Evolutionary conservation across 768 basidiomycete species (phyloP).

Genomic region (Macrolepiota dolichaula): DNA sequence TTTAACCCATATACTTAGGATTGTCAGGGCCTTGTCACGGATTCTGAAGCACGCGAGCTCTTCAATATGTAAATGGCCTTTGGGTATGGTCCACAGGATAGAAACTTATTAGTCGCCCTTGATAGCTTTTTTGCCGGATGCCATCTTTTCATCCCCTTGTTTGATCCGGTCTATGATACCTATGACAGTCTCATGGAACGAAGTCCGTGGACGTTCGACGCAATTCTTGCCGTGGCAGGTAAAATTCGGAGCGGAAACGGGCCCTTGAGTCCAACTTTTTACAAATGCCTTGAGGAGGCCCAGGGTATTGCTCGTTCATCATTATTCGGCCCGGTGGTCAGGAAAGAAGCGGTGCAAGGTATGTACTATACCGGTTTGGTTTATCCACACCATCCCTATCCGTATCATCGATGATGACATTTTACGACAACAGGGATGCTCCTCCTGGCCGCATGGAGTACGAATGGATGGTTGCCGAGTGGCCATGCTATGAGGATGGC

Average conservation of each 20-base stretch:
- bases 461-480: conserved; percentile 92
- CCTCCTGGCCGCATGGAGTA: conserved; percentile 88
- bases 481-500: conserved; percentile 98
- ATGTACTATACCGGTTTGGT: conserved; percentile 19
- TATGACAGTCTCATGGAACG: conserved; percentile 90
- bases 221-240: conserved; percentile 86
- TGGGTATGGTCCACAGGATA: conserved; percentile 18
- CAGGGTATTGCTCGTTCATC: conserved; percentile 94
- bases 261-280: conserved; percentile 80
- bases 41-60: conserved; percentile 83
- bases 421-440: conserved; percentile 71
- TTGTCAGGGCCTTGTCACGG: conserved; percentile 74
- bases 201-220: conserved; percentile 94
- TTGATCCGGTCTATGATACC: conserved; percentile 90
- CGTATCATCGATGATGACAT: conserved; percentile 13
- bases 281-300: conserved; percentile 90
- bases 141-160: conserved; percentile 94
- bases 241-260: conserved; percentile 92
- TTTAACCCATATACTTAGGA: neutral
- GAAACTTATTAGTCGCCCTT: conserved; percentile 34
- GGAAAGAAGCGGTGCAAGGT: conserved; percentile 96
- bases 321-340: conserved; percentile 88
- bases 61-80: conserved; percentile 74
- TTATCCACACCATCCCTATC: neutral
- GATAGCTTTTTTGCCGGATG: conserved; percentile 92